Conservation (phyloP, 495 filamentous ascomycete genomes). For the Poronia punctata region DNA sequence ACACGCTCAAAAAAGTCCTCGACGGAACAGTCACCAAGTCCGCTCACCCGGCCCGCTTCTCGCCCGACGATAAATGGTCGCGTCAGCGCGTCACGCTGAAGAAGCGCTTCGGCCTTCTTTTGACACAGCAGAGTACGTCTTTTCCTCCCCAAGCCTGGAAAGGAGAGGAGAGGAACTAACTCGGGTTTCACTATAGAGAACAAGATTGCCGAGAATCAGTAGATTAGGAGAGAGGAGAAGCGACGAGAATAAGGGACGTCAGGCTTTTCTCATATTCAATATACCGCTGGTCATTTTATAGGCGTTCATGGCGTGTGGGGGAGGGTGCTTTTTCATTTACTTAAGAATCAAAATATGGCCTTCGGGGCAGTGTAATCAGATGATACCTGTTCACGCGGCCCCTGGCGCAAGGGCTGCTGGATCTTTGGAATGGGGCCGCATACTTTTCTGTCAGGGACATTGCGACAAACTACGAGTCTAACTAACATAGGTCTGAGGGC, state of each 20-base stretch:
- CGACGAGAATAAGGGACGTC: background rate
- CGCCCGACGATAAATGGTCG: slow-evolving; percentile 96
- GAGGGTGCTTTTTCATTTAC: too few species aligned
- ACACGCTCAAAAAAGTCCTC: slow-evolving; percentile 81
- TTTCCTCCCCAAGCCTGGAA: slow-evolving; percentile 4
- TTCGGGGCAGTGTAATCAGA: too few species aligned
- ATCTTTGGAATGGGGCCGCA: too few species aligned
- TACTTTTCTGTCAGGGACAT: too few species aligned
- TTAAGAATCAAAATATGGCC: too few species aligned
- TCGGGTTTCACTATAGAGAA: slow-evolving; percentile 11
- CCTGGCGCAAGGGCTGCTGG: too few species aligned
- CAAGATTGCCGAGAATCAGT: slow-evolving; percentile 23
- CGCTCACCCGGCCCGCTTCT: slow-evolving; percentile 94
- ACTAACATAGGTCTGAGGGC: too few species aligned
- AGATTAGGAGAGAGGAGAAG: background rate
- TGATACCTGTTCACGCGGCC: too few species aligned
- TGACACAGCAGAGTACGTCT: slow-evolving; percentile 73
- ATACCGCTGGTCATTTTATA: too few species aligned
- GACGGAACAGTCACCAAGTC: slow-evolving; percentile 81
- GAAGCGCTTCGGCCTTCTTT: slow-evolving; percentile 78
- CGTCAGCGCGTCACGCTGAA: slow-evolving; percentile 89
- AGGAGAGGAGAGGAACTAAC: slow-evolving; percentile 3
- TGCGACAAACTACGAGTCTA: too few species aligned
- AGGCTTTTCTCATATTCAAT: too few species aligned
- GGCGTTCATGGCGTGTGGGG: slow-evolving; percentile 7